Percentiles rank a stretch among this genome's conserved stretches.
phyloP scores from a whole-genome alignment of 768 basidiomycete genomes.

The Baorangia bicolor region DNA sequence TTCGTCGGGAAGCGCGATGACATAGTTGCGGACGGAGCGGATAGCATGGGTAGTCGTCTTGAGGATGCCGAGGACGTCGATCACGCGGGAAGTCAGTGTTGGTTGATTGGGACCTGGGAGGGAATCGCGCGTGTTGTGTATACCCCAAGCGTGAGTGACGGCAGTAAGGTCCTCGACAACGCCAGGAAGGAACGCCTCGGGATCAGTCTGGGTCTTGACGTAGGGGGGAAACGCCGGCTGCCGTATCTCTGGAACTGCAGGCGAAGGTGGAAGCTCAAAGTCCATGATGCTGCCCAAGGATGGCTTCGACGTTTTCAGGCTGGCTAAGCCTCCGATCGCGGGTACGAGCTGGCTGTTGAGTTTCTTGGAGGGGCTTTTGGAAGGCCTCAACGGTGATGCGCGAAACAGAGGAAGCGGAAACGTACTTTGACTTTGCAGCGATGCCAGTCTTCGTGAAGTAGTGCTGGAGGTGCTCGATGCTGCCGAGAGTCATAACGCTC shows the following conservation, averaged over 20 bases:
- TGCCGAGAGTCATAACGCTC: constrained; percentile 92
- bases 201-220: constrained; percentile 70
- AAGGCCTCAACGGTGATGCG: constrained; percentile 6
- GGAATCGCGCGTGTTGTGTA: constrained; percentile 32
- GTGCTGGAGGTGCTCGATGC: constrained; percentile 93
- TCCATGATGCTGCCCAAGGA: constrained; percentile 45
- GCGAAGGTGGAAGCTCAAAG: constrained; percentile 71
- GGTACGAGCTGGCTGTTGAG: constrained; percentile 66
- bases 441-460: constrained; percentile 92
- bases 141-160: constrained; percentile 63
- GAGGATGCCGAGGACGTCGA: constrained; percentile 67
- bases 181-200: constrained; percentile 72
- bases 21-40: constrained; percentile 79
- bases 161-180: constrained; percentile 72
- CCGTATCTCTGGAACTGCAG: constrained; percentile 47
- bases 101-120: constrained; percentile 15
- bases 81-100: constrained; percentile 25
- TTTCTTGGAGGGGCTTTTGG: constrained; percentile 45
- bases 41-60: constrained; percentile 80
- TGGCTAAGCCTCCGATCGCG: constrained; percentile 63
- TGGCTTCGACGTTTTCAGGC: constrained; percentile 38
- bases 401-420: not conserved
- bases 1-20: constrained; percentile 80
- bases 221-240: constrained; percentile 49
- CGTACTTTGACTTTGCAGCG: constrained; percentile 69